These are phyloP conservation scores for Stachybotrys echinatus DNA, from an alignment of 2,329 filamentous ascomycete genomes.

Conservation along the genomic window DNA sequence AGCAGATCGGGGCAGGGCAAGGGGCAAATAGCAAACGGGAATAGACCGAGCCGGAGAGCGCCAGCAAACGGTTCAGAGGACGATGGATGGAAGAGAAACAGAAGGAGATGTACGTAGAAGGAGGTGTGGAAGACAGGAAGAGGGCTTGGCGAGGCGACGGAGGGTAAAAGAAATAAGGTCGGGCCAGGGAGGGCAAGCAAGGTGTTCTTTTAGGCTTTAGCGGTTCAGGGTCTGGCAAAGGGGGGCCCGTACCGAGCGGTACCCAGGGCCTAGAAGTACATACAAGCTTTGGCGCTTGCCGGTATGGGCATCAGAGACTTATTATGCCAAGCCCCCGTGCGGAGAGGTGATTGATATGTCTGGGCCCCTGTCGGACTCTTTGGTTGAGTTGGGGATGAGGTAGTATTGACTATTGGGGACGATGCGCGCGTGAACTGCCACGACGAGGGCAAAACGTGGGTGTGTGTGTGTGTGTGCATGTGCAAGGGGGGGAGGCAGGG, in stretches of 20 bases:
- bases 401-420: too few species aligned
- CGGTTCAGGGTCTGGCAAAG: neutral
- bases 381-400: too few species aligned
- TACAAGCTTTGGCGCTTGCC: neutral
- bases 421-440: too few species aligned
- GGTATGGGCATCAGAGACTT: neutral
- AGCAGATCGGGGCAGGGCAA: neutral
- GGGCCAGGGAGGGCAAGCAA: neutral
- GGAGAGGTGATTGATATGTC: neutral
- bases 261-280: neutral
- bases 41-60: too few species aligned
- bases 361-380: too few species aligned
- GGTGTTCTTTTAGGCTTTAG: neutral
- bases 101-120: neutral
- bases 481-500: too few species aligned
- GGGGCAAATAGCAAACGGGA: too few species aligned
- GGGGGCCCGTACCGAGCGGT: neutral
- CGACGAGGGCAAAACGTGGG: too few species aligned
- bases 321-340: neutral
- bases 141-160: neutral
- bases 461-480: too few species aligned
- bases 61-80: too few species aligned
- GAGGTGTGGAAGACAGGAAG: neutral
- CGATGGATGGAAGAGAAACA: neutral
- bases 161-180: neutral